Conservation (phyloP, 805 yeast species). For the Komagataella phaffii region DNA sequence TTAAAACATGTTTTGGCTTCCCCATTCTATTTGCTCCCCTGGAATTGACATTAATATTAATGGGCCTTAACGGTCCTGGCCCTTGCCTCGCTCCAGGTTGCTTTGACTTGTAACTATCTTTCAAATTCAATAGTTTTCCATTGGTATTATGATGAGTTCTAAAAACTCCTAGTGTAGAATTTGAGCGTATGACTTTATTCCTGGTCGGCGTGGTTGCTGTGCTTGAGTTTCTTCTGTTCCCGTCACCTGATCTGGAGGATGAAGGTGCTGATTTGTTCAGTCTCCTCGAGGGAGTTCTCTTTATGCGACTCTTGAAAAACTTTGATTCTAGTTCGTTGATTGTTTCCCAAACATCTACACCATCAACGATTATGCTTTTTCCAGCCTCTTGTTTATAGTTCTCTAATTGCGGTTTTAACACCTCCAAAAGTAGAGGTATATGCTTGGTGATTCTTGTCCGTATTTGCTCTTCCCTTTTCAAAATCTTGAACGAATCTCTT, state of each 20-base stretch:
- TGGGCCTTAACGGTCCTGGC: neutral
- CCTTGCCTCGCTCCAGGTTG: neutral
- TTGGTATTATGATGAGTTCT: neutral
- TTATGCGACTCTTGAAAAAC: conserved; percentile 9
- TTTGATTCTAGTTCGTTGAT: conserved; percentile 6
- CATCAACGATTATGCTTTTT: conserved; percentile 28
- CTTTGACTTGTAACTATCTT: neutral
- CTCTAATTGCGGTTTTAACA: conserved; percentile 30
- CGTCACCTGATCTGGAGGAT: conserved; percentile 4
- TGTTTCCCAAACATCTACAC: conserved; percentile 9
- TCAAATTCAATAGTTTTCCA: neutral
- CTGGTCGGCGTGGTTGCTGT: neutral
- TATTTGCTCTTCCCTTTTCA: conserved; percentile 67
- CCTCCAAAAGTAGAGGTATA: conserved; percentile 49
- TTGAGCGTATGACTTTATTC: neutral
- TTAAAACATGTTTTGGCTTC: neutral
- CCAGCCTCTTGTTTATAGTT: conserved; percentile 30
- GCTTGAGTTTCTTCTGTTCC: neutral
- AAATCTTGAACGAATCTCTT: conserved; percentile 64
- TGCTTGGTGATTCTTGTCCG: conserved; percentile 55
- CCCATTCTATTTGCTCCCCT: neutral
- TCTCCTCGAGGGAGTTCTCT: conserved; percentile 9
- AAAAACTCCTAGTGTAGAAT: neutral
- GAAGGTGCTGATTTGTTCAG: neutral
- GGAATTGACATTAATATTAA: neutral